A percentile compares a stretch with the other conserved stretches of the same genome.
Evolutionary conservation across 169 alveolate genomes (phyloP).

Genomic region (Miamiensis avidus): DNA sequence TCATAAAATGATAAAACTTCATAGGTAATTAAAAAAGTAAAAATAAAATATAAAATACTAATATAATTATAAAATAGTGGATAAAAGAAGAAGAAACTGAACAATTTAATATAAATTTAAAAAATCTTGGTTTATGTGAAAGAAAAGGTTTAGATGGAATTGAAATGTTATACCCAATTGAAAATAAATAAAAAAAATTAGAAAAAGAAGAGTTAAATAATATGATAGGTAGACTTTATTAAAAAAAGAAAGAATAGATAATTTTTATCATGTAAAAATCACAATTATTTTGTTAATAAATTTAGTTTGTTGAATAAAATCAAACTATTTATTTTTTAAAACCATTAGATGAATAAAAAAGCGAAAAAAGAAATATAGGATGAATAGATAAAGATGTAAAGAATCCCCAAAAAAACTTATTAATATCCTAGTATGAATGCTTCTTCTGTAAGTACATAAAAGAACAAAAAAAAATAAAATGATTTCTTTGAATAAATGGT

Average conservation of each 20-base stretch:
- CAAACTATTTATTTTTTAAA: not conserved
- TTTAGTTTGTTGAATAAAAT: not conserved
- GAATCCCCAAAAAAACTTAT: not conserved
- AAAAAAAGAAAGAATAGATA: slow-evolving; percentile 26
- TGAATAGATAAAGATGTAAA: not conserved
- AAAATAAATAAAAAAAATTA: slow-evolving; percentile 32
- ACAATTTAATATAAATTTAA: slow-evolving; percentile 35
- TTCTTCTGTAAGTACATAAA: not conserved
- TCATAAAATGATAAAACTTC: not conserved
- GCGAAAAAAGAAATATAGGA: not conserved
- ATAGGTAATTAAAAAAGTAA: not conserved
- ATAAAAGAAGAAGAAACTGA: slow-evolving; percentile 31
- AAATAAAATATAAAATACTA: too few species aligned
- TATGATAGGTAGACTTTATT: slow-evolving; percentile 41
- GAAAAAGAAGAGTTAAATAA: slow-evolving; percentile 41
- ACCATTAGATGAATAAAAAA: not conserved
- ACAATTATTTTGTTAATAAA: too few species aligned
- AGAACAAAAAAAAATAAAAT: too few species aligned
- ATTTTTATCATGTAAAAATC: slow-evolving; percentile 18
- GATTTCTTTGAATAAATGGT: not conserved
- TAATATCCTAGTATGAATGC: not conserved
- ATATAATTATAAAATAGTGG: slow-evolving; percentile 27
- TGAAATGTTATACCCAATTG: slow-evolving; percentile 44
- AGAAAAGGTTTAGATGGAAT: slow-evolving; percentile 51
- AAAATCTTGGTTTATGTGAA: slow-evolving; percentile 41